Conservation (phyloP, 2,329 filamentous ascomycete genomes). For the Penicillium janthinellum region DNA sequence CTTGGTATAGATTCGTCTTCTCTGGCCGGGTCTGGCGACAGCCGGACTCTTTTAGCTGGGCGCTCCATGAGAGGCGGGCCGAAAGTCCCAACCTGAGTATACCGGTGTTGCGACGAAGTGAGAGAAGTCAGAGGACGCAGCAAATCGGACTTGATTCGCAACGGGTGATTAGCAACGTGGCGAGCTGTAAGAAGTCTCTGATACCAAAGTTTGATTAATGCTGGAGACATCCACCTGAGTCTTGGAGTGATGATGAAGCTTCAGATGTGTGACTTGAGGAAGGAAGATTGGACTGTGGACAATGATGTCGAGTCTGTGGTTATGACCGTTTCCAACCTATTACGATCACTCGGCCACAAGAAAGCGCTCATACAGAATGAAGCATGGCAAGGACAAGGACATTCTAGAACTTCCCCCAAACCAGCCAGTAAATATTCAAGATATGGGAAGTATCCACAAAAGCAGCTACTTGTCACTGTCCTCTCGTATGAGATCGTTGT, state of each 20-base stretch:
- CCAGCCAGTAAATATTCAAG: not conserved
- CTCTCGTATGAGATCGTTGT: not conserved
- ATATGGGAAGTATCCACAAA: not conserved
- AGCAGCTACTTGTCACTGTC: not conserved
- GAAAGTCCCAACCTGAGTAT: not conserved
- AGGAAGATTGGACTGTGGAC: not conserved
- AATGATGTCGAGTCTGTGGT: not conserved
- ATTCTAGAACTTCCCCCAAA: not conserved
- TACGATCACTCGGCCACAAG: not conserved
- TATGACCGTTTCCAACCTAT: not conserved
- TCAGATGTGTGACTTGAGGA: not conserved
- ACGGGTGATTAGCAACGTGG: not conserved
- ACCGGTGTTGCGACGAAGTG: not conserved
- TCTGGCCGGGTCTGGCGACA: conserved; percentile 2
- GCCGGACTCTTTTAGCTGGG: conserved; percentile 17
- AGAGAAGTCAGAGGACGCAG: not conserved
- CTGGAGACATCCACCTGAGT: not conserved
- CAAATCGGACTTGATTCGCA: not conserved
- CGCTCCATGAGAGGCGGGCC: conserved; percentile 16
- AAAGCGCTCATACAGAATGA: not conserved
- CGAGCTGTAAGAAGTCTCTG: not conserved
- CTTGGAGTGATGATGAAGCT: not conserved
- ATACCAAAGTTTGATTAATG: not conserved
- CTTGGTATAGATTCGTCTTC: not conserved
- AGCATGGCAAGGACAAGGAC: too few species aligned